phyloP scores from a whole-genome alignment of 148 eudicot species.

The Agrostemma githago region DNA sequence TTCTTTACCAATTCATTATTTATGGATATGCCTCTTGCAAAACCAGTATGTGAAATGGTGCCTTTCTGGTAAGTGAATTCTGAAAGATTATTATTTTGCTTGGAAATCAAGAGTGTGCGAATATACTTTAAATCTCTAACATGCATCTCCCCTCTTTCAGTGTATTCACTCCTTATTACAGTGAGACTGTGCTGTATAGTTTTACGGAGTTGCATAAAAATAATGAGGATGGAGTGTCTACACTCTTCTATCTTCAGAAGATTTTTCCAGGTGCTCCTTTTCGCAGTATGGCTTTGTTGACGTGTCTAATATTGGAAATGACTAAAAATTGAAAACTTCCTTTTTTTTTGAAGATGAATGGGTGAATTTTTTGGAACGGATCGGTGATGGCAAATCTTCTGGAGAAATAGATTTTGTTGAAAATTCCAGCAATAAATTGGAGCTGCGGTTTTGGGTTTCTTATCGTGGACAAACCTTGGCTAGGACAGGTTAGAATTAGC shows the following conservation, averaged over 20 bases:
- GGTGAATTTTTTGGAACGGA: conserved; percentile 92
- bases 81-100: background rate
- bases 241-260: conserved; percentile 90
- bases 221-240: conserved; percentile 96
- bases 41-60: conserved; percentile 85
- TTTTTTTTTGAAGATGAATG: conserved; percentile 66
- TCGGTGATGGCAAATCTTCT: conserved; percentile 45
- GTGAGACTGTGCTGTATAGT: conserved; percentile 93
- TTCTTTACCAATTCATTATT: conserved; percentile 92
- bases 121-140: conserved; percentile 17
- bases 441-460: conserved; percentile 97
- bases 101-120: background rate
- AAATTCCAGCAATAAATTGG: conserved; percentile 60
- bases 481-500: conserved; percentile 65
- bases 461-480: conserved; percentile 96
- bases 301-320: background rate
- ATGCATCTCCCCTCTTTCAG: conserved; percentile 27
- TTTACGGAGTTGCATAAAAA: conserved; percentile 64
- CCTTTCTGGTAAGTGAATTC: conserved; percentile 65
- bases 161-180: conserved; percentile 98
- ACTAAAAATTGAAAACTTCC: background rate
- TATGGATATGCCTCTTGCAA: conserved; percentile 95
- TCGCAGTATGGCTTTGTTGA: background rate
- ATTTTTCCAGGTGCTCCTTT: conserved; percentile 75
- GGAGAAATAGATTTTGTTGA: conserved; percentile 75